Evolutionary conservation across 305 asterid species (phyloP).

Genomic region (Nicotiana rustica): DNA sequence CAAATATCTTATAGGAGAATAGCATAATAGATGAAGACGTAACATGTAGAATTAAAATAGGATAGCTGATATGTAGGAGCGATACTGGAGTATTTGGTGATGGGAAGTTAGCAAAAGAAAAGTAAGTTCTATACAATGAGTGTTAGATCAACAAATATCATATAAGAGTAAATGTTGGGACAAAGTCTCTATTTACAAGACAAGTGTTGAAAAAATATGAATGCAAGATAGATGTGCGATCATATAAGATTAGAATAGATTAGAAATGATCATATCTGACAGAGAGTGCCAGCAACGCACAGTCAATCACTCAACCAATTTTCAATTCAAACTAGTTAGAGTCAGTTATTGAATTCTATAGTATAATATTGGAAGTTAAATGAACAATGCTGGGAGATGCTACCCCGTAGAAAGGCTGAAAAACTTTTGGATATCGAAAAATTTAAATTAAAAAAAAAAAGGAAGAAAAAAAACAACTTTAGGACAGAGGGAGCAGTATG

Average conservation of each 20-base stretch:
- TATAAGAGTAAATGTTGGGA: background rate
- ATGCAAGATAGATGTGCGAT: background rate
- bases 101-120: background rate
- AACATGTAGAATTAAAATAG: conserved; percentile 14
- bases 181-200: background rate
- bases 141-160: conserved; percentile 8
- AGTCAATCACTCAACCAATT: background rate
- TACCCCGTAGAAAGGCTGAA: background rate
- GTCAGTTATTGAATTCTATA: background rate
- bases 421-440: background rate
- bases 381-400: conserved; percentile 3
- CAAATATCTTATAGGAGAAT: background rate
- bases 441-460: background rate
- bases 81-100: background rate
- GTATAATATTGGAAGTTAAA: background rate
- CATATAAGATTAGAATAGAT: background rate
- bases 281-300: background rate
- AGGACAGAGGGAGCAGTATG: background rate
- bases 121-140: background rate
- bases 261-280: background rate
- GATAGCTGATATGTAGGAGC: background rate
- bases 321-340: background rate
- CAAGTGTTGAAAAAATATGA: background rate
- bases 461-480: background rate
- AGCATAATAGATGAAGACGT: background rate